Evolutionary conservation across 495 filamentous ascomycete species (phyloP).

Genomic region (Penicillium cosmopolitanum): DNA sequence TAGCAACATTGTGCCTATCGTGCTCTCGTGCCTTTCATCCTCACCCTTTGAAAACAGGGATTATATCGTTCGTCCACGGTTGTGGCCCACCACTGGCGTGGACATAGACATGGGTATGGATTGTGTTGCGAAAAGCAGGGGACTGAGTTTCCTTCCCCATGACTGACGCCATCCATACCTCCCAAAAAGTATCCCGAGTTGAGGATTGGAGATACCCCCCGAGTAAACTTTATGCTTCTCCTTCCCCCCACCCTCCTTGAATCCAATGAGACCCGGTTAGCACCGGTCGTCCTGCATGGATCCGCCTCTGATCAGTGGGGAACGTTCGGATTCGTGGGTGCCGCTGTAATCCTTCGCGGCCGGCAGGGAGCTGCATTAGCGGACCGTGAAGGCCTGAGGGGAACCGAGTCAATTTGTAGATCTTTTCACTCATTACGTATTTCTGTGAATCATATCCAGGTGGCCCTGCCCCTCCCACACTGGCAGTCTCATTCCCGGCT

Average conservation of each 20-base stretch:
- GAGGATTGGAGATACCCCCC: slow-evolving; percentile 26
- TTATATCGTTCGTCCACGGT: too few relatives aligned
- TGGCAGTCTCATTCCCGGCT: not conserved
- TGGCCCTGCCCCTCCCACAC: not conserved
- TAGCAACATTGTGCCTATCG: too few relatives aligned
- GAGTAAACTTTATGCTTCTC: slow-evolving; percentile 31
- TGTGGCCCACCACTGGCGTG: too few relatives aligned
- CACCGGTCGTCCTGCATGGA: slow-evolving; percentile 16
- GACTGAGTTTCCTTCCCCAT: not conserved
- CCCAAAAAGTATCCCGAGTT: slow-evolving; percentile 5
- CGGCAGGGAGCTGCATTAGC: slow-evolving; percentile 11
- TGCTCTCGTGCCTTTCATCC: too few relatives aligned
- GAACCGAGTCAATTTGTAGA: slow-evolving; percentile 8
- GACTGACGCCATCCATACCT: slow-evolving; percentile 12
- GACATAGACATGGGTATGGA: not conserved
- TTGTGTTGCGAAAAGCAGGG: too few relatives aligned
- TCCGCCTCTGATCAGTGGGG: slow-evolving; percentile 11
- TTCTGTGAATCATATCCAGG: not conserved
- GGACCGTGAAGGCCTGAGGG: not conserved
- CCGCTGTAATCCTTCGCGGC: not conserved
- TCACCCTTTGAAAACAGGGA: too few relatives aligned
- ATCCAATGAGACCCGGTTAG: slow-evolving; percentile 11
- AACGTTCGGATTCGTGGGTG: not conserved
- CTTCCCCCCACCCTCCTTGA: slow-evolving; percentile 1
- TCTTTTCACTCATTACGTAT: slow-evolving; percentile 17